A percentile compares a stretch with the other conserved stretches of the same genome.
Conservation (phyloP, 2,329 filamentous ascomycete genomes). For the Neonectria hederae region DNA sequence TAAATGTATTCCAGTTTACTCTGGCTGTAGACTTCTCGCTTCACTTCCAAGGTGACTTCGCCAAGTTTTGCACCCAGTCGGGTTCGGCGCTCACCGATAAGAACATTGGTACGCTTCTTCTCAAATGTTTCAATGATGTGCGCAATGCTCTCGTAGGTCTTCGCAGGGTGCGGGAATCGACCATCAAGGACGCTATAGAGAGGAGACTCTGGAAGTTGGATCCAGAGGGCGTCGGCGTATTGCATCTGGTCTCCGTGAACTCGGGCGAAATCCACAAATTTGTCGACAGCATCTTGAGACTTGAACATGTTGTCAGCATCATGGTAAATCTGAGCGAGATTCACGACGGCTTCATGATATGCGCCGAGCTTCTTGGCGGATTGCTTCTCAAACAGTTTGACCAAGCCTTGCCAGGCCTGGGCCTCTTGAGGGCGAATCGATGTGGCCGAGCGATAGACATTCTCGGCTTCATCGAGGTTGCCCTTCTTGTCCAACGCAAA, state of each 20-base stretch:
- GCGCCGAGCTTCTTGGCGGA: constrained; percentile 73
- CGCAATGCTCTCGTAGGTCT: constrained; percentile 83
- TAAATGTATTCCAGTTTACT: constrained; percentile 86
- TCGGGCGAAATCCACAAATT: constrained; percentile 79
- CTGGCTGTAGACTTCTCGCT: constrained; percentile 79
- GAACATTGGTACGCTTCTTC: constrained; percentile 85
- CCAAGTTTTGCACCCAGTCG: constrained; percentile 84
- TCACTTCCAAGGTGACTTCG: constrained; percentile 87
- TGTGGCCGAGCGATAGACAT: constrained; percentile 77
- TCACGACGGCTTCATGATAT: constrained; percentile 78
- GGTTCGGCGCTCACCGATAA: constrained; percentile 89
- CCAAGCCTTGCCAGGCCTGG: constrained; percentile 91
- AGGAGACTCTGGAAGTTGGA: constrained; percentile 81
- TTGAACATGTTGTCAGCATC: constrained; percentile 71
- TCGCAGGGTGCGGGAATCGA: constrained; percentile 79
- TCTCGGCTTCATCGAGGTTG: constrained; percentile 76
- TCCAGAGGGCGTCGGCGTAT: constrained; percentile 77
- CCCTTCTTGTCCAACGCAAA: constrained; percentile 84
- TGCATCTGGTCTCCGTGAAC: constrained; percentile 76
- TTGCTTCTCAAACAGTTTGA: constrained; percentile 86
- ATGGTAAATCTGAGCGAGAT: constrained; percentile 78
- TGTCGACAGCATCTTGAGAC: constrained; percentile 76
- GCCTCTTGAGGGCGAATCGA: constrained; percentile 76
- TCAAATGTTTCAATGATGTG: constrained; percentile 88
- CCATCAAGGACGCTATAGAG: constrained; percentile 87